phyloP scores from a whole-genome alignment of 768 basidiomycete species.

The Mycena capillaripes region DNA sequence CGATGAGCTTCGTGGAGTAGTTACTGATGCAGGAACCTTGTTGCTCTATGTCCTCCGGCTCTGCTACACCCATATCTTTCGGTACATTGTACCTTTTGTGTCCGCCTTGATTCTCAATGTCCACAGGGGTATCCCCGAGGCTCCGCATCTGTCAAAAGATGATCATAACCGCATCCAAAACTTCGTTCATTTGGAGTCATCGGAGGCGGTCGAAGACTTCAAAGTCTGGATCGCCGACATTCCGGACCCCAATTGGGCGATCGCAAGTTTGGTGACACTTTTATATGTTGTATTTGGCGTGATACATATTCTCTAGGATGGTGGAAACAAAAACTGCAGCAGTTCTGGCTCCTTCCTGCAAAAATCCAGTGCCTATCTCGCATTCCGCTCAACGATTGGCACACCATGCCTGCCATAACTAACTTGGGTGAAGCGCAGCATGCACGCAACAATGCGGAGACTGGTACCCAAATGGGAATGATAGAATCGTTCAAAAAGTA shows the following conservation, averaged over 20 bases:
- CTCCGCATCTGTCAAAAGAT: conserved; percentile 2
- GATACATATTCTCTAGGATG: too few relatives aligned
- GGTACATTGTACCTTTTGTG: conserved; percentile 4
- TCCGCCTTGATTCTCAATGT: background rate
- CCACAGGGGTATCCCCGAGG: conserved; percentile 10
- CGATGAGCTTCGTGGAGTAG: background rate
- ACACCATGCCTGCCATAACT: too few relatives aligned
- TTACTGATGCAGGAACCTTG: background rate
- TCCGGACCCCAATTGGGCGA: background rate
- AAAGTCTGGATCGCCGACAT: conserved; percentile 11
- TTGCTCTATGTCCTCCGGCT: conserved; percentile 2
- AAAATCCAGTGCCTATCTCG: too few relatives aligned
- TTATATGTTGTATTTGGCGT: background rate
- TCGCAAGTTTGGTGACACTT: conserved; percentile 1
- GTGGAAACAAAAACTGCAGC: too few relatives aligned
- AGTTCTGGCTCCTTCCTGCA: too few relatives aligned
- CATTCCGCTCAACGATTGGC: too few relatives aligned
- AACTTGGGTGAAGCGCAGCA: too few relatives aligned
- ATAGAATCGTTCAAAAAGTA: too few relatives aligned
- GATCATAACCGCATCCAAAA: background rate
- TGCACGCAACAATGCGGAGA: too few relatives aligned
- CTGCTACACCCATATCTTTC: conserved; percentile 12
- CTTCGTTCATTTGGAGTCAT: background rate
- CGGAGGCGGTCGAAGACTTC: conserved; percentile 7
- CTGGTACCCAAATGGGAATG: too few relatives aligned